Evolutionary conservation across 257 asterid genomes (phyloP).

Genomic region (Nicotiana knightiana): DNA sequence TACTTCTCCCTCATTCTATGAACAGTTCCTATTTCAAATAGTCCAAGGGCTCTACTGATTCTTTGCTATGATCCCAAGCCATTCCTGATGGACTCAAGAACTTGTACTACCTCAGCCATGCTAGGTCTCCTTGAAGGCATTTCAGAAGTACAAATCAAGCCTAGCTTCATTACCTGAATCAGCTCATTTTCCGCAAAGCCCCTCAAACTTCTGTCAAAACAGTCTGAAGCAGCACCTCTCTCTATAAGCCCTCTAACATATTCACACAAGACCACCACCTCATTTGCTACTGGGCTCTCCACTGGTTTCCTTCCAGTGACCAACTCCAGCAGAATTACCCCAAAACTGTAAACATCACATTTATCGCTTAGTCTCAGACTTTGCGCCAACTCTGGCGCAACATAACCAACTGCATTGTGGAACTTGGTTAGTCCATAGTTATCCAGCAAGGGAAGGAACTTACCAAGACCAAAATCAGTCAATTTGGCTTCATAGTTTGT

Average conservation of each 20-base stretch:
- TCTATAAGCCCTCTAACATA: conserved; percentile 63
- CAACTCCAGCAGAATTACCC: conserved; percentile 71
- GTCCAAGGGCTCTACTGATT: not conserved
- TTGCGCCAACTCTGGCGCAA: conserved; percentile 90
- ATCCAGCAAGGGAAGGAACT: conserved; percentile 59
- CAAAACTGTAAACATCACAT: conserved; percentile 80
- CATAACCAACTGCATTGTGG: conserved; percentile 83
- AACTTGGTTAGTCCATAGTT: conserved; percentile 45
- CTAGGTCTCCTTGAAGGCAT: conserved; percentile 68
- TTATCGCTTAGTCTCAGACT: conserved; percentile 60
- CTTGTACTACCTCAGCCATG: conserved; percentile 92
- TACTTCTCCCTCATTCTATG: not conserved
- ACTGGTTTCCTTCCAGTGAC: conserved; percentile 89
- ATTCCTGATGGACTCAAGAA: conserved; percentile 79
- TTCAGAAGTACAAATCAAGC: conserved; percentile 72
- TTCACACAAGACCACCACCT: conserved; percentile 73
- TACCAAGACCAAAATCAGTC: conserved; percentile 71
- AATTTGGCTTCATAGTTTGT: conserved; percentile 46
- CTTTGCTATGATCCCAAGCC: conserved; percentile 41
- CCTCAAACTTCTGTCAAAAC: conserved; percentile 61
- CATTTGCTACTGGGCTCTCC: conserved; percentile 49
- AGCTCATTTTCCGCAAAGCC: conserved; percentile 71
- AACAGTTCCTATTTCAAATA: conserved; percentile 4
- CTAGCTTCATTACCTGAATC: conserved; percentile 83
- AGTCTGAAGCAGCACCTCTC: conserved; percentile 52